Percentiles rank a stretch among this genome's conserved stretches.
These are phyloP conservation scores for Pseudognaphalium luteoalbum DNA, from an alignment of 129 eudicot genomes.

Conservation along the genomic window DNA sequence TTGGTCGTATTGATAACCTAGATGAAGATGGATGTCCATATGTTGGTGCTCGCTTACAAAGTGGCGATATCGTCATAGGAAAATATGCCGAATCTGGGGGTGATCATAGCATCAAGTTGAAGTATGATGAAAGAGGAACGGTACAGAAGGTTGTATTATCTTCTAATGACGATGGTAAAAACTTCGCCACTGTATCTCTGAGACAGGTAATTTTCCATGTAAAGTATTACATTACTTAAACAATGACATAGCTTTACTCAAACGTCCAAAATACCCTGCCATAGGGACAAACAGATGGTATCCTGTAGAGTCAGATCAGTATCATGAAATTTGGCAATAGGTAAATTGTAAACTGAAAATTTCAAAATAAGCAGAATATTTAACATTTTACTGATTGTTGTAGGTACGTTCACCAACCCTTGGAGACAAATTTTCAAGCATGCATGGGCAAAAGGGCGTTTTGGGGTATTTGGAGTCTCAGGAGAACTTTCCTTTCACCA, in stretches of 20 bases:
- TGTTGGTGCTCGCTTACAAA: constrained; percentile 76
- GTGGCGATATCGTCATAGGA: constrained; percentile 89
- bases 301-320: background rate
- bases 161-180: constrained; percentile 89
- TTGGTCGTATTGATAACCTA: constrained; percentile 83
- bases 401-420: constrained; percentile 91
- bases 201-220: constrained; percentile 60
- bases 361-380: background rate
- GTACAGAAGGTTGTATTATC: constrained; percentile 85
- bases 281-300: background rate
- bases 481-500: constrained; percentile 81
- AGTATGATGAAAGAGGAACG: constrained; percentile 88
- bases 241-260: constrained; percentile 9
- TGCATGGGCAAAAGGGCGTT: constrained; percentile 99
- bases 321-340: constrained; percentile 10
- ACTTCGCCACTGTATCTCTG: constrained; percentile 80
- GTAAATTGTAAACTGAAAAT: background rate
- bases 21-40: constrained; percentile 94
- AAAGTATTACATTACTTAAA: background rate
- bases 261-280: background rate
- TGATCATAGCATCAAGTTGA: constrained; percentile 82
- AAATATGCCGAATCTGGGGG: constrained; percentile 70
- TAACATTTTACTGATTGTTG: constrained; percentile 1
- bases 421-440: constrained; percentile 91
- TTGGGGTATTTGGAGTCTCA: constrained; percentile 81